Conservation (phyloP, 2,329 filamentous ascomycete genomes). For the Xylaria sp. region DNA sequence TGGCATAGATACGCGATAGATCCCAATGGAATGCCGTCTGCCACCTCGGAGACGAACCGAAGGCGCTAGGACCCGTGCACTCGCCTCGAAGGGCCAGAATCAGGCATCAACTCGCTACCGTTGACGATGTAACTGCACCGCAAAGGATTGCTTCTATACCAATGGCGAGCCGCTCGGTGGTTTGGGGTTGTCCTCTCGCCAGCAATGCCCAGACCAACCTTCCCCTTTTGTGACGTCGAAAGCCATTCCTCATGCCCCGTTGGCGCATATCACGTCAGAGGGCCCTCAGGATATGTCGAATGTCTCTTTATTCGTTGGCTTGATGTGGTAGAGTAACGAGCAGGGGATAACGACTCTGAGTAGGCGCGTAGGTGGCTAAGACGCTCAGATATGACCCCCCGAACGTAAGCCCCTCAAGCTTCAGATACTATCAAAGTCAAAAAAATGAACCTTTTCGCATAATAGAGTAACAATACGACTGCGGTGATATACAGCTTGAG, state of each 20-base stretch:
- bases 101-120: slow-evolving; percentile 10
- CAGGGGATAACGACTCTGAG: not conserved
- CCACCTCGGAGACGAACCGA: not conserved
- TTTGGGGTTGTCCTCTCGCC: slow-evolving; percentile 2
- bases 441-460: not conserved
- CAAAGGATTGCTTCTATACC: not conserved
- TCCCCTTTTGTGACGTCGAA: slow-evolving; percentile 23
- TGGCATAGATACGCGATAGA: not conserved
- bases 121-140: slow-evolving; percentile 7
- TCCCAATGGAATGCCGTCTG: not conserved
- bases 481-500: not conserved
- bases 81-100: slow-evolving; percentile 12
- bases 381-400: not conserved
- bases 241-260: not conserved
- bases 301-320: not conserved
- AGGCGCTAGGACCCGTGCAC: slow-evolving; percentile 1
- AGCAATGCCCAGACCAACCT: slow-evolving; percentile 7
- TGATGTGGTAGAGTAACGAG: not conserved
- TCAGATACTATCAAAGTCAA: not conserved
- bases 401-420: not conserved
- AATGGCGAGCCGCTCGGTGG: not conserved
- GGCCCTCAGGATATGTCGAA: not conserved
- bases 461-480: too few relatives aligned
- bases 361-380: slow-evolving; percentile 10
- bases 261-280: not conserved